phyloP scores from a whole-genome alignment of 371 early-diverging fungal species.

The Mucor circinelloides region DNA sequence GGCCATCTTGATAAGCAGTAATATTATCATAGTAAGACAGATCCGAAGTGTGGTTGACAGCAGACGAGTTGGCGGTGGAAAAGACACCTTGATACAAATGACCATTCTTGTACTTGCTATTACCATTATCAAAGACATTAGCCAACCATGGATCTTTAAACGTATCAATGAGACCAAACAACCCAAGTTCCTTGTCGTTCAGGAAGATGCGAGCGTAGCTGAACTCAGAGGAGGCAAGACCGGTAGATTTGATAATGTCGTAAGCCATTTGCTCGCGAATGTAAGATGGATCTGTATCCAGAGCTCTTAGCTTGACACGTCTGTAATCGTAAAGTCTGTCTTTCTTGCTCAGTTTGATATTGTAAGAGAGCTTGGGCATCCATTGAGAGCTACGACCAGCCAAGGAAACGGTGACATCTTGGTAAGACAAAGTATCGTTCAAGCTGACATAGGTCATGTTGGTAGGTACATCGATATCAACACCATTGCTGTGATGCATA shows the following conservation, averaged over 20 bases:
- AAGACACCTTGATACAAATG: conserved; percentile 33
- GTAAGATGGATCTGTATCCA: conserved; percentile 46
- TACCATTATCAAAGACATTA: conserved; percentile 34
- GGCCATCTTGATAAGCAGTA: conserved; percentile 18
- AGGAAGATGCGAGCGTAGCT: conserved; percentile 31
- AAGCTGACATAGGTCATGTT: conserved; percentile 38
- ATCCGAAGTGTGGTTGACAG: conserved; percentile 14
- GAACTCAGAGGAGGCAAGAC: conserved; percentile 44
- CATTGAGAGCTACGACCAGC: conserved; percentile 31
- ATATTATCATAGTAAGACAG: conserved; percentile 22
- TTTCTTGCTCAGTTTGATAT: conserved; percentile 24
- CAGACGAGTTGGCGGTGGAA: not conserved
- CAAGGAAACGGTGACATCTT: conserved; percentile 16
- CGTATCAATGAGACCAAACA: conserved; percentile 39
- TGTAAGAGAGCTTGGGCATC: conserved; percentile 28
- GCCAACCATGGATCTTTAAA: conserved; percentile 42
- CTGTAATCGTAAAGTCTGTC: conserved; percentile 28
- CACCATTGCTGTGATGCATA: conserved; percentile 27
- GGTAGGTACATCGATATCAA: conserved; percentile 12
- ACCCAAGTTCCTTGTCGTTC: conserved; percentile 35
- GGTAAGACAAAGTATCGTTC: not conserved
- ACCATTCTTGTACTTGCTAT: conserved; percentile 31
- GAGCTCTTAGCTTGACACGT: conserved; percentile 33
- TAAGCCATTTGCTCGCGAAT: conserved; percentile 55
- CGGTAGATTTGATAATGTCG: conserved; percentile 41